phyloP scores from a whole-genome alignment of 371 early-diverging fungal species.

The Mortierella polycephala region DNA sequence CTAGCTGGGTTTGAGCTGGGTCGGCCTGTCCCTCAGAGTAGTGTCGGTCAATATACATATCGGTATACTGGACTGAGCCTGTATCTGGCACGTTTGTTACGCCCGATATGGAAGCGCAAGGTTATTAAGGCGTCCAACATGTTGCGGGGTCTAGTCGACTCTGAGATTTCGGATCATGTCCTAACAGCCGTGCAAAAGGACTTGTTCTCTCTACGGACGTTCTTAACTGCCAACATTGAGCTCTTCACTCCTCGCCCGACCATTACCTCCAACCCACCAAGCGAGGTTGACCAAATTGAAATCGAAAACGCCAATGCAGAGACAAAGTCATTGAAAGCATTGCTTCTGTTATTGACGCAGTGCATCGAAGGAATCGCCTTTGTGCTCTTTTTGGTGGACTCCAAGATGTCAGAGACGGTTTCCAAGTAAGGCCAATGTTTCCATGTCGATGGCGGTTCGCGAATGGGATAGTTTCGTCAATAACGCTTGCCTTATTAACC shows the following conservation, averaged over 20 bases:
- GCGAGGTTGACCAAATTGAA: slow-evolving; percentile 48
- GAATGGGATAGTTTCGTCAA: neutral
- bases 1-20: slow-evolving; percentile 61
- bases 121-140: slow-evolving; percentile 56
- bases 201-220: slow-evolving; percentile 59
- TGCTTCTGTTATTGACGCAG: slow-evolving; percentile 72
- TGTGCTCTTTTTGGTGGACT: slow-evolving; percentile 75
- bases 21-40: slow-evolving; percentile 59
- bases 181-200: slow-evolving; percentile 60
- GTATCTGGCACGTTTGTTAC: slow-evolving; percentile 76
- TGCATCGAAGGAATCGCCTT: slow-evolving; percentile 82
- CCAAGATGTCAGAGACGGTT: slow-evolving; percentile 68
- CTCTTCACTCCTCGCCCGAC: slow-evolving; percentile 38
- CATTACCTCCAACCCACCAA: slow-evolving; percentile 42
- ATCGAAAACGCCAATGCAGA: slow-evolving; percentile 60
- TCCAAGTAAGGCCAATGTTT: slow-evolving; percentile 55
- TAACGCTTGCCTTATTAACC: neutral
- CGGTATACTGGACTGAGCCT: slow-evolving; percentile 83
- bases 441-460: neutral
- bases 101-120: slow-evolving; percentile 77
- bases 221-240: slow-evolving; percentile 57
- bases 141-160: slow-evolving; percentile 39
- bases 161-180: slow-evolving; percentile 51
- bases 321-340: slow-evolving; percentile 74
- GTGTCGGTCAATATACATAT: slow-evolving; percentile 66